These are phyloP conservation scores for Coemansia sp. DNA, from an alignment of 192 early-diverging fungal genomes.

Conservation along the genomic window DNA sequence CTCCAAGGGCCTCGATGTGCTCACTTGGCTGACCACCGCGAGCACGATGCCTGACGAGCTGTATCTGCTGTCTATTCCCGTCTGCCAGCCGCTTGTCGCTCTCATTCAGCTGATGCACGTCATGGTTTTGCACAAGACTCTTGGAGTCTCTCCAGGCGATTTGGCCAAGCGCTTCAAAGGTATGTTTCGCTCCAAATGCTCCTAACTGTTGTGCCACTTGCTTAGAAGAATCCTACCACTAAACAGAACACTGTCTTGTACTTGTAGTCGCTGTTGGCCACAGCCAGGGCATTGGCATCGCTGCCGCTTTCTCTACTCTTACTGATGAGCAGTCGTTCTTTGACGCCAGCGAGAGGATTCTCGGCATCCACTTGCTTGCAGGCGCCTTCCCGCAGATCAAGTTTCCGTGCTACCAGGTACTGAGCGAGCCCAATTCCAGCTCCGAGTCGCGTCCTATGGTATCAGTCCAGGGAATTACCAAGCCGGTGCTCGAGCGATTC, in stretches of 20 bases:
- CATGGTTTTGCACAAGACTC: constrained; percentile 65
- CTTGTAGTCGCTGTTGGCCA: constrained; percentile 68
- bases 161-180: constrained; percentile 26
- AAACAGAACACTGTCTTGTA: background rate
- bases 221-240: background rate
- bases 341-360: constrained; percentile 70
- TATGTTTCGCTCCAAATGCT: constrained; percentile 3
- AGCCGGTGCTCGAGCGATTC: background rate
- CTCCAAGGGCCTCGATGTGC: constrained; percentile 70
- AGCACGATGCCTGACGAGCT: constrained; percentile 66
- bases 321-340: constrained; percentile 79
- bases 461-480: constrained; percentile 12
- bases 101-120: constrained; percentile 84
- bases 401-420: constrained; percentile 10
- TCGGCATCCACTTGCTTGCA: constrained; percentile 79
- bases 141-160: constrained; percentile 55
- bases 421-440: too few species aligned
- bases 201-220: background rate
- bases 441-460: constrained; percentile 12
- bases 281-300: constrained; percentile 85
- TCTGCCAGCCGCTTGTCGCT: constrained; percentile 81
- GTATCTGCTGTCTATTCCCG: constrained; percentile 67
- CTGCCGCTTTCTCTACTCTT: constrained; percentile 78
- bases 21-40: constrained; percentile 71
- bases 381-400: constrained; percentile 79